Percentiles rank a stretch among this genome's conserved stretches.
phyloP scores from a whole-genome alignment of 352 stramenopile species.

The Salisapilia sapeloensis region DNA sequence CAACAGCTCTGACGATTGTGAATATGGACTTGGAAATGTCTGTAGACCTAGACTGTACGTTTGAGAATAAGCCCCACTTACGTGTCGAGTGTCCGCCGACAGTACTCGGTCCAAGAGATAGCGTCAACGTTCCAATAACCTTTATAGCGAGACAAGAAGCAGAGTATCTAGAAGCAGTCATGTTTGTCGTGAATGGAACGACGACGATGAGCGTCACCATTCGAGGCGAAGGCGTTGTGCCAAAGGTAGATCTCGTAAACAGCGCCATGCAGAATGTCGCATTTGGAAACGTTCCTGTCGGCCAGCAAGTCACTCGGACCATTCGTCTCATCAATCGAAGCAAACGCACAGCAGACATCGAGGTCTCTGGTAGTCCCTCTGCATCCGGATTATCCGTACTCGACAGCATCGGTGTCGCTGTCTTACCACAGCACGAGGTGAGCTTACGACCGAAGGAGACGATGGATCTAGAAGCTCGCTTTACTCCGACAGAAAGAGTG shows the following conservation, averaged over 20 bases:
- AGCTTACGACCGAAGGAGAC: slow-evolving; percentile 61
- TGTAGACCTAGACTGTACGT: slow-evolving; percentile 81
- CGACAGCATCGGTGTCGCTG: slow-evolving; percentile 24
- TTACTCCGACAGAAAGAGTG: slow-evolving; percentile 46
- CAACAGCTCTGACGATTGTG: slow-evolving; percentile 39
- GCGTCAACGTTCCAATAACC: slow-evolving; percentile 54
- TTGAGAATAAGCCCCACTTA: slow-evolving; percentile 76
- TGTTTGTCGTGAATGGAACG: slow-evolving; percentile 84
- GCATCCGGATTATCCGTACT: too few relatives aligned
- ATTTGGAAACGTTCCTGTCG: slow-evolving; percentile 77
- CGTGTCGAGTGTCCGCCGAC: slow-evolving; percentile 73
- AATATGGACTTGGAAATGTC: slow-evolving; percentile 75
- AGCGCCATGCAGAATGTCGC: slow-evolving; percentile 56
- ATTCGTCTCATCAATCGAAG: slow-evolving; percentile 79
- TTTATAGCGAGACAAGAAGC: slow-evolving; percentile 79
- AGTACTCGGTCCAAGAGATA: slow-evolving; percentile 65
- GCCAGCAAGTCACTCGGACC: slow-evolving; percentile 41
- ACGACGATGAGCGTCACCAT: slow-evolving; percentile 62
- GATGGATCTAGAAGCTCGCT: slow-evolving; percentile 55
- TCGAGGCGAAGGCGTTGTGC: slow-evolving; percentile 50
- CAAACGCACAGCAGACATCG: slow-evolving; percentile 50
- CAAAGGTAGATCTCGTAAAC: slow-evolving; percentile 82
- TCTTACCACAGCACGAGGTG: slow-evolving; percentile 50
- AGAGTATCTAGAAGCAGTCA: slow-evolving; percentile 71
- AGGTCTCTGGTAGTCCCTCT: slow-evolving; percentile 20